Base-by-base conservation (phyloP, 441 rosid genomes). In the Erodium trifolium region DNA sequence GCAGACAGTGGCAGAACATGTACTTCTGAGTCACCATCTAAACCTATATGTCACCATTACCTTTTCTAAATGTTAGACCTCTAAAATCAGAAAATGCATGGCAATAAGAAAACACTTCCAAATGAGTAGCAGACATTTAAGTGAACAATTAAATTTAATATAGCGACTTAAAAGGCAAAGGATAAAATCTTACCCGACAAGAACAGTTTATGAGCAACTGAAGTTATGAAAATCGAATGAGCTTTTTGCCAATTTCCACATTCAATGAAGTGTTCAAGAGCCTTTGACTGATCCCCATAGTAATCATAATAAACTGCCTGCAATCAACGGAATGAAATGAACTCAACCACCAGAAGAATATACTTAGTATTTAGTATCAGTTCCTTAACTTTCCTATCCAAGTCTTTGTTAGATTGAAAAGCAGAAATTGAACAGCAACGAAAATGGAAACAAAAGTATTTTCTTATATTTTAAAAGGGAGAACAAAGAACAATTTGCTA, bases 201-300 rank as follows among this genome's bases (percentile, higher is more conserved):
- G 77, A 90, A 88, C 70, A 90, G 74, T 64, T 81, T 70, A 78
- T 87, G 95, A 63, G 93, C 88, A 71, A 92, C 93, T 45, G 96
- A 88, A 65, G 85, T 84, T 71, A 88, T 77, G 77, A 88, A 90
- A 72, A 88, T 87, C 65, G 88, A 82, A 85, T 90, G 98, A 83
- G 97, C 96, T 73, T 78, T 92, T 70, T 86, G 96, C 99, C 98
- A 94, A 76, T 85, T 85, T 72, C 80, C 84, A 83, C 96, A 87
- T 78, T 82, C 82, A 69, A 94, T 82, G 73, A 82, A 92, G 81
- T 94, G 93, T 71, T 92, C 97, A 45, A 94, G 88, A 78, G 95
- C 97, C 85, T 86, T 86, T 11, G 74, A 67, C 63, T 85, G 78
- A 80, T 95, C 85, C 70, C 91, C 87, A 37, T 82, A 76, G 81